Evolutionary conservation across 768 basidiomycete species (phyloP).

Genomic region (Dendrothele bispora): DNA sequence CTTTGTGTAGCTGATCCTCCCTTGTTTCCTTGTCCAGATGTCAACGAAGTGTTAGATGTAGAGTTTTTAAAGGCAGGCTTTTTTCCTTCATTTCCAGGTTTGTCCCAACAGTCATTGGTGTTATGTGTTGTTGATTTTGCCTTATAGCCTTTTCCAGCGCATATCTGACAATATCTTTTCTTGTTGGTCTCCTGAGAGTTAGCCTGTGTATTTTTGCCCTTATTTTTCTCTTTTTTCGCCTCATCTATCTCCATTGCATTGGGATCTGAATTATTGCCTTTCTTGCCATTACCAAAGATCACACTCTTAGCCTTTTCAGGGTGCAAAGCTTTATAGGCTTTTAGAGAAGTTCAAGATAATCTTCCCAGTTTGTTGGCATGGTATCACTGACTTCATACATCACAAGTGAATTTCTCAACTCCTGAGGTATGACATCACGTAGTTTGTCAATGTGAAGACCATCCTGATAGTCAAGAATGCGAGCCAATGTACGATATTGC

Average conservation of each 20-base stretch:
- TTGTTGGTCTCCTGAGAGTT: constrained; percentile 3
- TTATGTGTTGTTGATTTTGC: background rate
- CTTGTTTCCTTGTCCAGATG: background rate
- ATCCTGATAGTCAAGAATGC: constrained; percentile 3
- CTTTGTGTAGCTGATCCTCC: background rate
- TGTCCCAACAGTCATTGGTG: background rate
- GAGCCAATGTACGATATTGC: constrained; percentile 2
- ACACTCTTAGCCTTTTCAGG: constrained; percentile 3
- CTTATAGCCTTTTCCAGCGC: background rate
- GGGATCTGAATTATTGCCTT: background rate
- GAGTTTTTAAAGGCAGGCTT: background rate
- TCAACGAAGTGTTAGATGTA: background rate
- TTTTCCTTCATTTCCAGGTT: constrained; percentile 1
- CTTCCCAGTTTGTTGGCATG: background rate
- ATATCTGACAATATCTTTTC: constrained; percentile 1
- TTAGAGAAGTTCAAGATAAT: background rate
- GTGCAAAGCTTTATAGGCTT: constrained; percentile 3
- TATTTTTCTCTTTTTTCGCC: background rate
- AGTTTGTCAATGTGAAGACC: background rate
- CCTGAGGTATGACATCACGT: background rate
- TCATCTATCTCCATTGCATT: constrained; percentile 5
- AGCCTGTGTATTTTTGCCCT: background rate
- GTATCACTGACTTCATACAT: background rate
- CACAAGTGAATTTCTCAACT: constrained; percentile 1
- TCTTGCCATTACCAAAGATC: constrained; percentile 3